A percentile compares a stretch with the other conserved stretches of the same genome.
Conservation (phyloP, 1,284 basidiomycete genomes). For the Ustilago curta region DNA sequence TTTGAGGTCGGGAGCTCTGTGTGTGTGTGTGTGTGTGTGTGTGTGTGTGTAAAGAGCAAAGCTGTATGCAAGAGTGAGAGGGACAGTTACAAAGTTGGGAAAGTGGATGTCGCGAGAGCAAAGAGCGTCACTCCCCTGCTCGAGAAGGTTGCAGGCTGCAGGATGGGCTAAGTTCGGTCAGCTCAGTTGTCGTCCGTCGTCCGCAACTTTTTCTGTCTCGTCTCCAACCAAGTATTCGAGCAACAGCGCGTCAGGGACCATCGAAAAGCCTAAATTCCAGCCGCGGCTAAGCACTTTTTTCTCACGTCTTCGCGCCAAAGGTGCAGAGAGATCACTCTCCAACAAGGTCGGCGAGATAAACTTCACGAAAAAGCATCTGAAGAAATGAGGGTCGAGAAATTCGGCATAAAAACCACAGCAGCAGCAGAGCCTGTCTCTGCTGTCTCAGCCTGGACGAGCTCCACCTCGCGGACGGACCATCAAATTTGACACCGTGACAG, state of each 20-base stretch:
- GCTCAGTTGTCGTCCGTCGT: constrained; percentile 5
- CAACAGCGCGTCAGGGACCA: constrained; percentile 4
- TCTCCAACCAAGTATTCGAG: neutral
- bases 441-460: neutral
- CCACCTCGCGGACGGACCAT: constrained; percentile 3
- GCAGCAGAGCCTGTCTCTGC: neutral
- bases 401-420: neutral
- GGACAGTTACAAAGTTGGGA: neutral
- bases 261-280: constrained; percentile 3
- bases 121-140: neutral
- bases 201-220: constrained; percentile 1
- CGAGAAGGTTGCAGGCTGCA: neutral
- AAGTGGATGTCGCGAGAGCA: constrained; percentile 9
- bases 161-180: neutral
- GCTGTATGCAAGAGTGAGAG: neutral
- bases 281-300: constrained; percentile 2
- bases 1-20: neutral
- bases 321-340: neutral
- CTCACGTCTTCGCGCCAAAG: neutral
- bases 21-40: neutral
- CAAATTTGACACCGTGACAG: neutral
- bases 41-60: neutral
- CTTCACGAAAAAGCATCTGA: neutral
- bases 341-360: neutral
- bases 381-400: neutral